Base-by-base conservation (phyloP, 768 basidiomycete genomes). In the Leccinum olivaceopallidum region DNA sequence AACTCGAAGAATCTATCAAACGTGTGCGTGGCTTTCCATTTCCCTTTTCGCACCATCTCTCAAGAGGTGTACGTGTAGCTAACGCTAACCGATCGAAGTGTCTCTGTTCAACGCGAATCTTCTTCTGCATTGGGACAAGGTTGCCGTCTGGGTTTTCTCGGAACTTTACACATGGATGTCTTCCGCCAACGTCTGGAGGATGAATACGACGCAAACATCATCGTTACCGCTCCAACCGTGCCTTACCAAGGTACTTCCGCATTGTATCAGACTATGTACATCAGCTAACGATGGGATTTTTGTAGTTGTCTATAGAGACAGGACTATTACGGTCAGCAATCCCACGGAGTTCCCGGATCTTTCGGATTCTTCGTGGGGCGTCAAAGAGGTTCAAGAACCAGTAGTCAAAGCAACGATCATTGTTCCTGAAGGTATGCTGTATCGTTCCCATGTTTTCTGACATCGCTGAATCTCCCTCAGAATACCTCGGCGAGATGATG, bases 401-500 rank as follows among this genome's bases (percentile, higher is more conserved):
- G 83, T 95, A 57, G 94, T 98, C 48, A 90, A 89, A 63, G 94
- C 95, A 10, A 90, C 90, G 1, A 95, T 99, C 69, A 92, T 98
- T 63, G 89, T 94, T 22, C 97, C 97, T 4, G 89, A 96, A 81
- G 91, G 92, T 93, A 62, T 60, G 77, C 16, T 2, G 7, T 14
- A 14, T 54, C 32, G n/a, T 0, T 57, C 5, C 28, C 18, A 24
- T 13, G 10, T 30, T 58, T 54, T 49, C 22, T 39, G 26, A 37
- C 12, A 24, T 2, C 5, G 36, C 36, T 60, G 36, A 8, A 54
- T 2, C 51, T 56, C 62, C 53, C 52, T 30, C 65, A 94, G 94
- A 93, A 63, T 95, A 94, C 71, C 87, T 97, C 36, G 96, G 96
- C 8, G 89, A 90, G 50, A 95, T 99, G 89, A 95, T 98, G 90